Conservation (phyloP, 176 grass and related monocot species). For the Pontederia crassipes region DNA sequence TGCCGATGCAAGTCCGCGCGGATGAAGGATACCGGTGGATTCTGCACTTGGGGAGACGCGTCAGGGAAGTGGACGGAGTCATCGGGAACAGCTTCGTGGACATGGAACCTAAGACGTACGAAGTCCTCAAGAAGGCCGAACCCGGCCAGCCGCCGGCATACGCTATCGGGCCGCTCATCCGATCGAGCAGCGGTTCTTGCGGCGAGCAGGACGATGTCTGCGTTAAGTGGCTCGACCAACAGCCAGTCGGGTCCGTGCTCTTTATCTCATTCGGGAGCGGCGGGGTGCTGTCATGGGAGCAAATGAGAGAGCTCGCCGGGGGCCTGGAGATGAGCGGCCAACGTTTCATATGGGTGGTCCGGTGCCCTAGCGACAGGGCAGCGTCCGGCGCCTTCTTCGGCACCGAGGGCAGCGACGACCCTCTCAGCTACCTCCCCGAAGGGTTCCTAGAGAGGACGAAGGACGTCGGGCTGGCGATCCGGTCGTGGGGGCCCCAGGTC, state of each 20-base stretch:
- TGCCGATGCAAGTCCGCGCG: conserved; percentile 16
- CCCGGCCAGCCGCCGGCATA: conserved; percentile 8
- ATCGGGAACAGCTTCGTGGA: conserved; percentile 29
- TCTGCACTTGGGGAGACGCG: conserved; percentile 2
- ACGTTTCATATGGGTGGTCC: conserved; percentile 55
- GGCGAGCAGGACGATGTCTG: not conserved
- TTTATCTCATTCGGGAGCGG: conserved; percentile 64
- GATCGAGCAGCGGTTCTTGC: too few species aligned
- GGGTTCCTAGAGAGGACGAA: conserved; percentile 42
- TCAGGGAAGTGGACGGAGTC: conserved; percentile 14
- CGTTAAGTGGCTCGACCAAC: conserved; percentile 45
- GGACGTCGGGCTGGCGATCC: conserved; percentile 28
- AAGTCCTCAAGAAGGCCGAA: conserved; percentile 1
- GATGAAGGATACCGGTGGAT: conserved; percentile 6
- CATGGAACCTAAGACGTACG: conserved; percentile 10
- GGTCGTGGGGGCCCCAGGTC: conserved; percentile 55
- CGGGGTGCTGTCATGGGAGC: conserved; percentile 30
- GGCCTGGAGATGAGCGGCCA: conserved; percentile 52
- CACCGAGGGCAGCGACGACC: conserved; percentile 4
- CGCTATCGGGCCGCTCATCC: not conserved
- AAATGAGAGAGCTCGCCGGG: conserved; percentile 34
- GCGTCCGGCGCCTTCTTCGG: conserved; percentile 17
- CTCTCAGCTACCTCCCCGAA: conserved; percentile 27
- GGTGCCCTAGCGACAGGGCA: conserved; percentile 25
- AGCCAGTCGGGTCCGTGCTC: conserved; percentile 31